phyloP scores from a whole-genome alignment of 306 rosid species.

The Pueraria montana region DNA sequence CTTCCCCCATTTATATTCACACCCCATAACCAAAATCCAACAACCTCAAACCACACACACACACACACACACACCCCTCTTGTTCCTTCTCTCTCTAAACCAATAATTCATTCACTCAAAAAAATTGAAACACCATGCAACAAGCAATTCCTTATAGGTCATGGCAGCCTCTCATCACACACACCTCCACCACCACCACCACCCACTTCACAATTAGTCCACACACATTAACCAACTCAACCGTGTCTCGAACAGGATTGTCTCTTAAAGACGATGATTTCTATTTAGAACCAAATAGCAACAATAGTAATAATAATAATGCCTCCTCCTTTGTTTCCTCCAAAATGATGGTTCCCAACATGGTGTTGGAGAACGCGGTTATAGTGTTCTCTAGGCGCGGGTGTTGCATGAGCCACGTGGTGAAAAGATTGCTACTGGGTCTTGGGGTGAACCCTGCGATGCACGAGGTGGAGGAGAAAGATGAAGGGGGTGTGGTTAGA shows the following conservation, averaged over 20 bases:
- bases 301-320: not conserved
- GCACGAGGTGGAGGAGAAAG: conserved; percentile 65
- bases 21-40: conserved; percentile 18
- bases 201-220: conserved; percentile 31
- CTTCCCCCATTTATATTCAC: conserved; percentile 34
- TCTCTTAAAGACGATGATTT: no score
- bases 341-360: conserved; percentile 11
- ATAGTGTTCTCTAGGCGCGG: conserved; percentile 62
- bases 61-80: not conserved
- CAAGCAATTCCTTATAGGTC: conserved; percentile 83
- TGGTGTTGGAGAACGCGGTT: conserved; percentile 66
- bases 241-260: no score
- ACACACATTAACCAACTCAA: no score
- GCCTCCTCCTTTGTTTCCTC: not conserved
- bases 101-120: not conserved
- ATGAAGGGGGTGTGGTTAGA: conserved; percentile 45
- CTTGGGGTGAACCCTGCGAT: conserved; percentile 68
- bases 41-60: conserved; percentile 15
- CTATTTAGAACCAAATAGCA: not conserved
- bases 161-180: conserved; percentile 53
- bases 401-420: conserved; percentile 78
- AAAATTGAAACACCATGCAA: conserved; percentile 54
- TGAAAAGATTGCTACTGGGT: conserved; percentile 62
- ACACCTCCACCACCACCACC: not conserved
- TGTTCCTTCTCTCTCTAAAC: not conserved